Evolutionary conservation across 352 stramenopile genomes (phyloP), one percentile per base, ranked within the genome.

Genomic region (Globisporangium alternatum): DNA sequence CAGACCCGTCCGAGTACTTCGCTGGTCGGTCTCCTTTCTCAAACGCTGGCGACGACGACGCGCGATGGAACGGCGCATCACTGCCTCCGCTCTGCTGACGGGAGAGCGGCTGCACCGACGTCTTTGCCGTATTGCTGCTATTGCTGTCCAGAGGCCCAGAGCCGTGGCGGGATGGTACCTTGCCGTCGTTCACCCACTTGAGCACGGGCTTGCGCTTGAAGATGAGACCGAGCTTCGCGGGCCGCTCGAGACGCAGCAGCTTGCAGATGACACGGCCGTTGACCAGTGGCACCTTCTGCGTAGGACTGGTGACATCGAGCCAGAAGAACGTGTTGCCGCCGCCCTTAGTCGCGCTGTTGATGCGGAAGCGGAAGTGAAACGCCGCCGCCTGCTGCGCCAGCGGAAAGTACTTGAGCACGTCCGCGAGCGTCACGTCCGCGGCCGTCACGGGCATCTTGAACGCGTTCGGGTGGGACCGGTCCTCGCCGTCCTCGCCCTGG

Each of bases 291-390:
- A 95, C 78, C 56, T 88, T 86, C 61, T 89, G 77, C 35, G 64
- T 60, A 1, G 78, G 74, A 7, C 76, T 63, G 15, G 72, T 78
- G 45, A 93, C 64, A 54, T 95, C 86, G 22, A 95, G 66, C 86
- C 86, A 95, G 59, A 82, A 93, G 67, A 95, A 95, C 4, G 83
- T 90, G 33, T 71, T 76, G 48, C 68, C 73, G 31, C 68, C 75
- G 21, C 60, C 61, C 51, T 83, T 84, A 13, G 47, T 13, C 47
- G 52, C 21, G 52, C 67, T 62, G 65, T 93, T 95, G 39, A 95
- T 71, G n/a, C 84, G 86, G 64, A 95, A 95, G 58, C 86, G 86
- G 68, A 93, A 95, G 77, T 95, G 86, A 70, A 95, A 95, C 33
- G 49, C 55, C 4, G 64, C 53, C 13, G 62, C 60, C 17, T 74